Percentiles rank a stretch among this genome's conserved stretches.
These are phyloP conservation scores for Rhizophora mangle DNA, from an alignment of 345 rosid species.

Conservation along the genomic window DNA sequence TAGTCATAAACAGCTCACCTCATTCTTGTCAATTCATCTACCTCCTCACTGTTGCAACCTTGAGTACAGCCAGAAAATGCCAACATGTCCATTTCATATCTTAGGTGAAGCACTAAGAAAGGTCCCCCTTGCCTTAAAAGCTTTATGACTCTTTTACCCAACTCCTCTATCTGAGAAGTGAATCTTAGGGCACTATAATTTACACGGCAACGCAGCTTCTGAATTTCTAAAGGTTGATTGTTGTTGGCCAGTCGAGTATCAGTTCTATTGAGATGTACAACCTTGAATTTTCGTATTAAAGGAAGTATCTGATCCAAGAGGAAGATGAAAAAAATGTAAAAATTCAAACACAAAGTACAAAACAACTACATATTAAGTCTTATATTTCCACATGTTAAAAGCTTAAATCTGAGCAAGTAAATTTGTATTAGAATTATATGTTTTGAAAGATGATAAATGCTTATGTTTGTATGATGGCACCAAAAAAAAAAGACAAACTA, in stretches of 20 bases:
- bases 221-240: slow-evolving; percentile 64
- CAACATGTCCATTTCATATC: slow-evolving; percentile 99
- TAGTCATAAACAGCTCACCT: slow-evolving; percentile 42
- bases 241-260: slow-evolving; percentile 93
- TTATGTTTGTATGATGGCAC: too few species aligned
- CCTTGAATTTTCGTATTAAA: slow-evolving; percentile 72
- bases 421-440: too few species aligned
- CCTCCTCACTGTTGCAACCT: slow-evolving; percentile 85
- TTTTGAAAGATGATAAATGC: neutral
- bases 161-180: slow-evolving; percentile 86
- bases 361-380: neutral
- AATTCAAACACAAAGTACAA: neutral
- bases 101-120: slow-evolving; percentile 83
- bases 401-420: too few species aligned
- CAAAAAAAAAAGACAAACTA: neutral
- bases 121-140: slow-evolving; percentile 83
- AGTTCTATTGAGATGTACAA: slow-evolving; percentile 84
- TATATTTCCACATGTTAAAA: too few species aligned
- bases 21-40: slow-evolving; percentile 92
- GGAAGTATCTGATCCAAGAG: slow-evolving; percentile 75
- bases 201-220: slow-evolving; percentile 91
- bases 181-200: slow-evolving; percentile 82
- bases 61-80: slow-evolving; percentile 97
- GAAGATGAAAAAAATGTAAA: neutral
- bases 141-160: slow-evolving; percentile 72